phyloP scores from a whole-genome alignment of 768 basidiomycete genomes.

The Wakefieldia striispora region DNA sequence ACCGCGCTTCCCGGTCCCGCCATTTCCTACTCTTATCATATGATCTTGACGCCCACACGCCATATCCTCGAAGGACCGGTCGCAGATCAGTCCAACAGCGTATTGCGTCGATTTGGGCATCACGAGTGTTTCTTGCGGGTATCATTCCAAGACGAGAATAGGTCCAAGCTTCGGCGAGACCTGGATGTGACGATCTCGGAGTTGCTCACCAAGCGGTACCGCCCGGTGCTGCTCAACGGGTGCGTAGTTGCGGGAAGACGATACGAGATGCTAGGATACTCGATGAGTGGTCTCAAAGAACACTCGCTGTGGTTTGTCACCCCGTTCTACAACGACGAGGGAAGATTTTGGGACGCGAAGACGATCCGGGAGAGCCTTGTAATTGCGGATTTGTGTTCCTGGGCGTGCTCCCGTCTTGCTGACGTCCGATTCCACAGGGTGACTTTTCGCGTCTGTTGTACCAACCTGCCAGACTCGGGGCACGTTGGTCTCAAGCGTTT shows the following conservation, averaged over 20 bases:
- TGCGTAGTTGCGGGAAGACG: slow-evolving; percentile 41
- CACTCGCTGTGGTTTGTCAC: slow-evolving; percentile 50
- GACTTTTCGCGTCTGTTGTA: slow-evolving; percentile 37
- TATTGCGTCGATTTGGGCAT: slow-evolving; percentile 36
- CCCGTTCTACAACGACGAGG: slow-evolving; percentile 36
- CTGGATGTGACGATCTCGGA: slow-evolving; percentile 28
- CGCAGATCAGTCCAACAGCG: slow-evolving; percentile 37
- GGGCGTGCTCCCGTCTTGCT: background rate
- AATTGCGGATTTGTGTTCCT: slow-evolving; percentile 1
- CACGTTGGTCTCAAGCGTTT: slow-evolving; percentile 56
- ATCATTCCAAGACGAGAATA: slow-evolving; percentile 47
- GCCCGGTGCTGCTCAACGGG: slow-evolving; percentile 33
- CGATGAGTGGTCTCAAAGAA: slow-evolving; percentile 50
- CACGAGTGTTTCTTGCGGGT: slow-evolving; percentile 47
- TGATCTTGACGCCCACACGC: slow-evolving; percentile 40
- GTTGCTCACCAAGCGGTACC: slow-evolving; percentile 35
- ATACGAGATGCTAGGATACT: slow-evolving; percentile 50
- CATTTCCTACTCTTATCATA: slow-evolving; percentile 35
- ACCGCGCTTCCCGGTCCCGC: slow-evolving; percentile 16
- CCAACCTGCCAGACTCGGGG: slow-evolving; percentile 48
- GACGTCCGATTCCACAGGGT: slow-evolving; percentile 28
- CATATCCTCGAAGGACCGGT: slow-evolving; percentile 39
- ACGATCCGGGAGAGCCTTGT: slow-evolving; percentile 37
- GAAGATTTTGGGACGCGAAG: slow-evolving; percentile 20
- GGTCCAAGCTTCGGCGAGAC: slow-evolving; percentile 37